phyloP scores from a whole-genome alignment of 768 basidiomycete species.

The Leccinum olivaceopallidum region DNA sequence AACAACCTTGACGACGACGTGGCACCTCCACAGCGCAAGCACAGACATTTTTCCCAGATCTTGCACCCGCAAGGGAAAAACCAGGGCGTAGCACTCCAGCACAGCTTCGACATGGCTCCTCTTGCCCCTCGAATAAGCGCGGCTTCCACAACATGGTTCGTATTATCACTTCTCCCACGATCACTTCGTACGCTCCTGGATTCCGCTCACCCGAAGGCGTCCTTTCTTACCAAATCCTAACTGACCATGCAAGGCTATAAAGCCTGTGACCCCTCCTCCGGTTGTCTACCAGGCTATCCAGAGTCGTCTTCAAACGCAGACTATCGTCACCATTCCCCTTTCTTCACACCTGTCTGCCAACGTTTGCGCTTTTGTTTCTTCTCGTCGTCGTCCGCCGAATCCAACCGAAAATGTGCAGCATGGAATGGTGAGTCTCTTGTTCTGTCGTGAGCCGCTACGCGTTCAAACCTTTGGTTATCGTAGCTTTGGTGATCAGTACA shows the following conservation, averaged over 20 bases:
- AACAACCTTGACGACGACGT: constrained; percentile 31
- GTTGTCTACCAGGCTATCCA: neutral
- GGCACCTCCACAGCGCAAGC: constrained; percentile 21
- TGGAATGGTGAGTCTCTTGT: constrained; percentile 49
- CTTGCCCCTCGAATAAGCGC: constrained; percentile 1
- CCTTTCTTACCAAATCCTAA: constrained; percentile 32
- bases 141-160: constrained; percentile 13
- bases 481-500: constrained; percentile 44
- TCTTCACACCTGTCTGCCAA: neutral
- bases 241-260: constrained; percentile 29
- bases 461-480: constrained; percentile 11
- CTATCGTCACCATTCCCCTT: neutral
- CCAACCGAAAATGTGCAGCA: constrained; percentile 48
- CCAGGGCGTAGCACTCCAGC: constrained; percentile 26
- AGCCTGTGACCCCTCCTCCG: constrained; percentile 18
- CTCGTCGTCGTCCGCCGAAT: constrained; percentile 1
- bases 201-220: constrained; percentile 32
- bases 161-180: constrained; percentile 32
- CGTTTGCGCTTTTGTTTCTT: neutral
- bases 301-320: neutral
- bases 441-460: constrained; percentile 2
- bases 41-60: constrained; percentile 22
- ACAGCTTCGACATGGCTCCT: constrained; percentile 24
- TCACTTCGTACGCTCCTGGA: constrained; percentile 31
- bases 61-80: constrained; percentile 25